These are phyloP conservation scores for Moesziomyces globuligerus DNA, from an alignment of 1,284 basidiomycete genomes.

Conservation along the genomic window DNA sequence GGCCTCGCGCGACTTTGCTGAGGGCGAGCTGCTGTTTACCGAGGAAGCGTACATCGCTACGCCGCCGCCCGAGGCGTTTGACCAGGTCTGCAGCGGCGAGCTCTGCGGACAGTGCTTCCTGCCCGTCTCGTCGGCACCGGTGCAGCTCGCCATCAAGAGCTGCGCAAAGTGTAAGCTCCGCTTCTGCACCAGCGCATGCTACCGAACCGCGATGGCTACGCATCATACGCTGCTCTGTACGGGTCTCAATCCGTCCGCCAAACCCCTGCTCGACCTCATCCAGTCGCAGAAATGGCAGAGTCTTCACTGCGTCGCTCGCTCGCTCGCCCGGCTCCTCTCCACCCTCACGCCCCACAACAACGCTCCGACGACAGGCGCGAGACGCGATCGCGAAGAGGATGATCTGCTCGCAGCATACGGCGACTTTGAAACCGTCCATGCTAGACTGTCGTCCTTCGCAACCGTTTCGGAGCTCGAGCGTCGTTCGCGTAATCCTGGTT, in stretches of 20 bases:
- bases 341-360: constrained; percentile 11
- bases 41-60: constrained; percentile 72
- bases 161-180: constrained; percentile 69
- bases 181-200: constrained; percentile 83
- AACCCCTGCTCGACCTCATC: constrained; percentile 62
- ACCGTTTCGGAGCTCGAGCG: constrained; percentile 60
- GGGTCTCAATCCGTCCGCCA: constrained; percentile 76
- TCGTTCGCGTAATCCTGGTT: constrained; percentile 57
- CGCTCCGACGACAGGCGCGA: not conserved
- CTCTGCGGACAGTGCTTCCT: constrained; percentile 60
- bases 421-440: constrained; percentile 35
- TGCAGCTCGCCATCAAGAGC: constrained; percentile 64
- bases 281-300: constrained; percentile 42
- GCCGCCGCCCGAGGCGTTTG: constrained; percentile 51
- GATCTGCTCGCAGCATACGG: constrained; percentile 18
- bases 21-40: constrained; percentile 82
- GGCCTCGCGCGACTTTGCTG: constrained; percentile 74
- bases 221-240: constrained; percentile 80
- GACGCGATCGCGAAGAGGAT: not conserved
- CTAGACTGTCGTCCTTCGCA: constrained; percentile 51
- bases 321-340: constrained; percentile 21
- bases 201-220: constrained; percentile 72
- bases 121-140: constrained; percentile 53
- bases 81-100: constrained; percentile 37
- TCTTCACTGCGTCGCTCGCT: constrained; percentile 32